A percentile compares a stretch with the other conserved stretches of the same genome.
These are phyloP conservation scores for Orbilia blumenaviensis DNA, from an alignment of 2,329 filamentous ascomycete species.

Conservation along the genomic window DNA sequence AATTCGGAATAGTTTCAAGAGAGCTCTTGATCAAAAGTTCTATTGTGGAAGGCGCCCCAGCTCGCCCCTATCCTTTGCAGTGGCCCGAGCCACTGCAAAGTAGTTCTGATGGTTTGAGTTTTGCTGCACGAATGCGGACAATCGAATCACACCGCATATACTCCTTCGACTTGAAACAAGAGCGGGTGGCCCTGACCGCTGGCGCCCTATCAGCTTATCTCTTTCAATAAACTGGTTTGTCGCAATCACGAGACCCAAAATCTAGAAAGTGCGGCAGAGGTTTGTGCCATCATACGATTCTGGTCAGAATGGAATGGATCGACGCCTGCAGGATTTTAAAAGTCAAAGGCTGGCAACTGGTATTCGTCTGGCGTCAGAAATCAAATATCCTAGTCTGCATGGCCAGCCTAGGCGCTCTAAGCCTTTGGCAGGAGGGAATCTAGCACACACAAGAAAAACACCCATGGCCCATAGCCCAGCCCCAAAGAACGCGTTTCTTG, in stretches of 20 bases:
- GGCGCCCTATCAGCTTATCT: not conserved
- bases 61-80: not conserved
- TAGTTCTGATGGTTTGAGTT: not conserved
- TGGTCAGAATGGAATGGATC: conserved; percentile 1
- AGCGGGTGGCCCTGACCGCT: not conserved
- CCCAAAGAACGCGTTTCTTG: too few relatives aligned
- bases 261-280: not conserved
- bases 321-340: conserved; percentile 20
- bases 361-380: not conserved
- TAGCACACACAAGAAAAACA: too few relatives aligned
- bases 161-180: not conserved
- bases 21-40: not conserved
- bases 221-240: not conserved
- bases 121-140: not conserved
- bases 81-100: not conserved
- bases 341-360: conserved; percentile 15
- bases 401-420: too few relatives aligned
- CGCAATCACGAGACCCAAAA: not conserved
- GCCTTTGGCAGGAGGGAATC: too few relatives aligned
- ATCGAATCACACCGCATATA: conserved; percentile 1
- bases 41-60: not conserved
- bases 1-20: too few relatives aligned
- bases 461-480: too few relatives aligned
- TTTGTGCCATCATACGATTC: not conserved
- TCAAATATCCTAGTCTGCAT: too few relatives aligned